A percentile compares a stretch with the other conserved stretches of the same genome.
phyloP scores from a whole-genome alignment of 1,284 basidiomycete genomes.

The Stereum hirsutum region DNA sequence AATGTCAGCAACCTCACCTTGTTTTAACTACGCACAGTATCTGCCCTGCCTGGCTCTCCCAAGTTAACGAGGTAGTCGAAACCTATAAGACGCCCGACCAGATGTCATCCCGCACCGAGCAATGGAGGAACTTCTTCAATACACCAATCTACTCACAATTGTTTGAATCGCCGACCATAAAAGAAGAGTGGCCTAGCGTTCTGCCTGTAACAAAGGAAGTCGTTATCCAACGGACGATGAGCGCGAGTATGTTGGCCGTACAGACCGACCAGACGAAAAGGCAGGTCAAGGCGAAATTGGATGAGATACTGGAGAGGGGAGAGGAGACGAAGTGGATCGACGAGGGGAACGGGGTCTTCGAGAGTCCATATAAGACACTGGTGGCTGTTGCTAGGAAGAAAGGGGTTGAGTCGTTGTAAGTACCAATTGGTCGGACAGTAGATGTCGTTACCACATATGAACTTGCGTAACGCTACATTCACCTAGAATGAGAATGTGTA shows the following conservation, averaged over 20 bases:
- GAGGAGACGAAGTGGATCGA: constrained; percentile 40
- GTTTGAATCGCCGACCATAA: constrained; percentile 47
- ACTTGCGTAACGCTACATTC: too few species aligned
- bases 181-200: constrained; percentile 40
- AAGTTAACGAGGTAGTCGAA: constrained; percentile 58
- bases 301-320: constrained; percentile 35
- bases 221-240: constrained; percentile 50
- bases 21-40: too few species aligned
- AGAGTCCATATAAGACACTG: constrained; percentile 45
- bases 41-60: constrained; percentile 55
- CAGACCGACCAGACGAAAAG: constrained; percentile 44
- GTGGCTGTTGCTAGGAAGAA: constrained; percentile 34
- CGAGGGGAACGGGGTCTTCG: constrained; percentile 35
- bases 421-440: too few species aligned
- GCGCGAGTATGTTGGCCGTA: constrained; percentile 68
- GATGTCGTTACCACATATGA: too few species aligned
- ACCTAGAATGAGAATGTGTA: too few species aligned
- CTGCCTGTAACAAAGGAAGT: constrained; percentile 40
- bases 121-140: constrained; percentile 60
- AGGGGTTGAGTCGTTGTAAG: too few species aligned
- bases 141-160: constrained; percentile 40
- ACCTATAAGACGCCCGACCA: constrained; percentile 62
- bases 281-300: constrained; percentile 37
- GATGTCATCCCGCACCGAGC: constrained; percentile 61
- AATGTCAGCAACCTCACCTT: too few species aligned